These are phyloP conservation scores for Penicillium sp. DNA, from an alignment of 2,329 filamentous ascomycete genomes.

Conservation along the genomic window DNA sequence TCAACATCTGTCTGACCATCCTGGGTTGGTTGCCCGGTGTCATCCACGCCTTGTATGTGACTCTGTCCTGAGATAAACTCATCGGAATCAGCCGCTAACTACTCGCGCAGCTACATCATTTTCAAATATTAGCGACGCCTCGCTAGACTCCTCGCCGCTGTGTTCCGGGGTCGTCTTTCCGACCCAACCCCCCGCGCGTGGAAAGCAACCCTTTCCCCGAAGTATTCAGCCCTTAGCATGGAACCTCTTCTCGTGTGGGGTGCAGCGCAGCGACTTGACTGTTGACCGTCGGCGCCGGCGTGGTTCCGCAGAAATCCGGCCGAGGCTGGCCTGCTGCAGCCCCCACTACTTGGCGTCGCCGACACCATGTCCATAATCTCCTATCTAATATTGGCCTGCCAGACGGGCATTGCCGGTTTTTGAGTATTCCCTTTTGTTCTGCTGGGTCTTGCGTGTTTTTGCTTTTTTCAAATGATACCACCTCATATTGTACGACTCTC, in stretches of 20 bases:
- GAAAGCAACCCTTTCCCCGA: no score
- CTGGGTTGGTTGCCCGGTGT: slow-evolving; percentile 76
- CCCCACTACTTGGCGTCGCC: slow-evolving; percentile 24
- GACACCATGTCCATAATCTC: slow-evolving; percentile 21
- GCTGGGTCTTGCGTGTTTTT: slow-evolving; percentile 19
- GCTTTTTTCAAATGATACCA: slow-evolving; percentile 40
- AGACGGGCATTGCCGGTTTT: slow-evolving; percentile 14
- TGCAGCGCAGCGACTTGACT: slow-evolving; percentile 6
- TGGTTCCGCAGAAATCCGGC: slow-evolving; percentile 32
- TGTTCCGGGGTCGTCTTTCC: slow-evolving; percentile 1
- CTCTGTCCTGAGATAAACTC: neutral
- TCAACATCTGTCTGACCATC: slow-evolving; percentile 87
- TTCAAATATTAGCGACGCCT: slow-evolving; percentile 69
- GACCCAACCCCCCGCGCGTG: neutral
- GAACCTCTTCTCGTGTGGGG: neutral
- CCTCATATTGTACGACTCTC: slow-evolving; percentile 33
- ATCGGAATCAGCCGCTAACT: slow-evolving; percentile 14
- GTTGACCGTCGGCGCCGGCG: slow-evolving; percentile 16
- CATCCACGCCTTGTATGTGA: slow-evolving; percentile 79
- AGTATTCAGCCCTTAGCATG: slow-evolving; percentile 2
- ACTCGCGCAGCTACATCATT: slow-evolving; percentile 68
- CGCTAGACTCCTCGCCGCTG: neutral
- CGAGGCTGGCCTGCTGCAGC: slow-evolving; percentile 27
- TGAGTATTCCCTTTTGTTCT: slow-evolving; percentile 14
- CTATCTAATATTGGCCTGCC: slow-evolving; percentile 19